These are phyloP conservation scores for Pichia sp. DNA, from an alignment of 1,139 yeast species.

Conservation along the genomic window DNA sequence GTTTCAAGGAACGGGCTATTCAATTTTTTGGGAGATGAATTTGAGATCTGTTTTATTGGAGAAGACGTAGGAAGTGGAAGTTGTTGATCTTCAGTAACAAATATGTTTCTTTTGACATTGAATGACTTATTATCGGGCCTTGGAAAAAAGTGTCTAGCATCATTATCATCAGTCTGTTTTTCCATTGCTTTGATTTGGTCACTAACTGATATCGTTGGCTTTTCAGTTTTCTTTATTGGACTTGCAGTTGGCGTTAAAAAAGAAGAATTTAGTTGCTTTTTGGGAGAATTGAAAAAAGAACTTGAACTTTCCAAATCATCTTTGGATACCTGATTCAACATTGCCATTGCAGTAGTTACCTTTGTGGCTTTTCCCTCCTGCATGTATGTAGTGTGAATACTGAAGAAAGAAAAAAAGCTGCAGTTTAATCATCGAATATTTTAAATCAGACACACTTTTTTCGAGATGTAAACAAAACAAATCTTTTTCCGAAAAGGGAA, in stretches of 20 bases:
- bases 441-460: not conserved
- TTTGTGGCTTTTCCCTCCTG: not conserved
- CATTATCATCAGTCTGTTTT: conserved; percentile 23
- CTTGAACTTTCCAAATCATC: not conserved
- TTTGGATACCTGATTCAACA: not conserved
- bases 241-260: conserved; percentile 10
- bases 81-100: conserved; percentile 11
- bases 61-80: not conserved
- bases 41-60: conserved; percentile 6
- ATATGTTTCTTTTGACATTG: conserved; percentile 17
- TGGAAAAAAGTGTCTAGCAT: conserved; percentile 23
- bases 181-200: conserved; percentile 28
- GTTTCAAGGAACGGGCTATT: not conserved
- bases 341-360: not conserved
- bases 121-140: conserved; percentile 18
- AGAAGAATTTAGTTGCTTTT: not conserved
- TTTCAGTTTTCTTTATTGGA: conserved; percentile 6
- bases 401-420: not conserved
- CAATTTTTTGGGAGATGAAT: not conserved
- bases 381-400: not conserved
- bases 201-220: conserved; percentile 24
- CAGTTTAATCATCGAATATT: not conserved
- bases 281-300: not conserved
- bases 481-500: not conserved
- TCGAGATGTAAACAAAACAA: not conserved